Percentiles rank a stretch among this genome's conserved stretches.
These are phyloP conservation scores for Ammopiptanthus mongolicus DNA, from an alignment of 306 rosid species.

Conservation along the genomic window DNA sequence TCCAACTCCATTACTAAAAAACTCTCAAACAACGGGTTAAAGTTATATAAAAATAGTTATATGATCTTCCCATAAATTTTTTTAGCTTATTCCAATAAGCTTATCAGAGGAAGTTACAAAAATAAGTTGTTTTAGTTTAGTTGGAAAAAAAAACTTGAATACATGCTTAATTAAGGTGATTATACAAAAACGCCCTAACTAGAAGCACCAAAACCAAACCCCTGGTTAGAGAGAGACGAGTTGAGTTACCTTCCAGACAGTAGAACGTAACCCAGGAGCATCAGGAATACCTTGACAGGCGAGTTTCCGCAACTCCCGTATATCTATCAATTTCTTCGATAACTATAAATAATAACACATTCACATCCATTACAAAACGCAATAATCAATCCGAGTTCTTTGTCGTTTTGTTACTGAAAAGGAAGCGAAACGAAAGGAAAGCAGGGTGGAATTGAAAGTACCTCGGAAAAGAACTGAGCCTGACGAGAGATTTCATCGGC, in stretches of 20 bases:
- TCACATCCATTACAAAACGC: background rate
- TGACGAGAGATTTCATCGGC: slow-evolving; percentile 71
- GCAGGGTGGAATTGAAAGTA: background rate
- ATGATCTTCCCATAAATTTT: no score
- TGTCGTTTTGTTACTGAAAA: background rate
- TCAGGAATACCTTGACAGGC: slow-evolving; percentile 92
- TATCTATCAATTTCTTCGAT: slow-evolving; percentile 70
- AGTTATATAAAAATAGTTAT: no score
- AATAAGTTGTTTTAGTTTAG: no score
- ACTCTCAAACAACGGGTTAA: no score
- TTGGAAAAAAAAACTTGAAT: no score
- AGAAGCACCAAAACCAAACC: slow-evolving; percentile 5
- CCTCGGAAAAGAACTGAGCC: slow-evolving; percentile 81
- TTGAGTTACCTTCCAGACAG: slow-evolving; percentile 66
- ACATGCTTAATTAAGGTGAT: no score
- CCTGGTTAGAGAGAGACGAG: background rate
- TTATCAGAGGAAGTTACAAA: no score
- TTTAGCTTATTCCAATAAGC: no score
- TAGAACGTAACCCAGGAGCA: slow-evolving; percentile 84
- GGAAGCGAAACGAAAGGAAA: background rate
- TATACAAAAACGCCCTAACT: background rate
- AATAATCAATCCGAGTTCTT: background rate
- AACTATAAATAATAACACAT: background rate
- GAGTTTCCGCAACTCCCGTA: slow-evolving; percentile 60
- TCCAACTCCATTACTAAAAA: no score